These are phyloP conservation scores for Syncephalis plumigaleata DNA, from an alignment of 371 early-diverging fungal genomes.

Conservation along the genomic window DNA sequence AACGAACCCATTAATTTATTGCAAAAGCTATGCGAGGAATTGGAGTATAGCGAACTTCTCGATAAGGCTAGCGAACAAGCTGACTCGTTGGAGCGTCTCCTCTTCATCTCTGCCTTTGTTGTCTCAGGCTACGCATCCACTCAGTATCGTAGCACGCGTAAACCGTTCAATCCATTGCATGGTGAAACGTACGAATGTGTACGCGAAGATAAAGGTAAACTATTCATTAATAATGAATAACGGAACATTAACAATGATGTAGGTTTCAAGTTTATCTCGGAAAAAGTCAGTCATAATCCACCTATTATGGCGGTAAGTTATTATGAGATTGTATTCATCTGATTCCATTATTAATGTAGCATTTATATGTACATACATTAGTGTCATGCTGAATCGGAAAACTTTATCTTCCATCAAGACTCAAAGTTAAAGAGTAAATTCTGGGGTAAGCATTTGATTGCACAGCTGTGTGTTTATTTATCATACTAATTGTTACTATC, in stretches of 20 bases:
- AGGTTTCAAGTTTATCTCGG: constrained; percentile 55
- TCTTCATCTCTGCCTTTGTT: constrained; percentile 66
- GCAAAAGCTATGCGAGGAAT: constrained; percentile 81
- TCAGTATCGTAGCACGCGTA: constrained; percentile 62
- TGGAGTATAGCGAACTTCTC: constrained; percentile 75
- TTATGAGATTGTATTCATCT: background rate
- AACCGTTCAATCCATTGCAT: constrained; percentile 90
- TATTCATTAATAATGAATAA: background rate
- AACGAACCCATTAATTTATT: constrained; percentile 88
- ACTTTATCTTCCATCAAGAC: constrained; percentile 45
- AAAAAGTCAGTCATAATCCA: constrained; percentile 76
- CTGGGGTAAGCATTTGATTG: constrained; percentile 61
- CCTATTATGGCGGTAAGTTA: constrained; percentile 46
- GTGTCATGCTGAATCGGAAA: constrained; percentile 43
- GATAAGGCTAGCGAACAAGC: constrained; percentile 47
- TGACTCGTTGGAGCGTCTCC: constrained; percentile 56
- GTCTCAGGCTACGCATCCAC: constrained; percentile 69
- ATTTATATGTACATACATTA: too few species aligned
- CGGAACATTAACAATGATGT: constrained; percentile 11
- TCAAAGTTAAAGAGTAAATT: constrained; percentile 53
- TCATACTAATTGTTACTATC: too few species aligned
- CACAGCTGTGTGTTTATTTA: too few species aligned
- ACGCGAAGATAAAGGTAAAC: constrained; percentile 37
- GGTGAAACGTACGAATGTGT: constrained; percentile 87
- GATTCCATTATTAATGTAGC: background rate